These are phyloP conservation scores for Camptophora hylomeconis DNA, from an alignment of 2,329 filamentous ascomycete genomes.

Conservation along the genomic window DNA sequence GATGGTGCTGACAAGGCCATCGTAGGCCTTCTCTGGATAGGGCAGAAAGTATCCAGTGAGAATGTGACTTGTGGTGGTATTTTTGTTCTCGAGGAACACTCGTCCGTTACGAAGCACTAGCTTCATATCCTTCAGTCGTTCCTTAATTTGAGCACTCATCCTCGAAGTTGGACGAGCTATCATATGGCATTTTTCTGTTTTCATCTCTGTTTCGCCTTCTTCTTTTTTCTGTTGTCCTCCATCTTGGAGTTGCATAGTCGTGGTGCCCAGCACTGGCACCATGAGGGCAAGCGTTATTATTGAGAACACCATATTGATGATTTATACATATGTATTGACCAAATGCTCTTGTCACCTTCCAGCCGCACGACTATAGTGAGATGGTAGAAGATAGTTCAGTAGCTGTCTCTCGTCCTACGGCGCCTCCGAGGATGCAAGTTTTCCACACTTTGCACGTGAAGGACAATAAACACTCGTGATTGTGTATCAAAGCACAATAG, in stretches of 20 bases:
- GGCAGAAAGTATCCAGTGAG: slow-evolving; percentile 25
- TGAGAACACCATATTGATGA: slow-evolving; percentile 9
- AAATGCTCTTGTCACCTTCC: too few relatives aligned
- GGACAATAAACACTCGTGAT: too few relatives aligned
- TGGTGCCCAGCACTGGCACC: slow-evolving; percentile 10
- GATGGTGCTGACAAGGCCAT: slow-evolving; percentile 13
- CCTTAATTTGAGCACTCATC: slow-evolving; percentile 7
- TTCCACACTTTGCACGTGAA: too few relatives aligned
- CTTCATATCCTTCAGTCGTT: slow-evolving; percentile 5
- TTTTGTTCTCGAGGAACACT: slow-evolving; percentile 4
- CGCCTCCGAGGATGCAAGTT: too few relatives aligned
- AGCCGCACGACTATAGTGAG: too few relatives aligned
- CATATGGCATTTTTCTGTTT: slow-evolving; percentile 12
- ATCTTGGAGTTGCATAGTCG: slow-evolving; percentile 10
- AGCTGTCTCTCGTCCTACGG: too few relatives aligned
- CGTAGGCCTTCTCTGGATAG: slow-evolving; percentile 8
- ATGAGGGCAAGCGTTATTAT: slow-evolving; percentile 10
- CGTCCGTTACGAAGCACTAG: slow-evolving; percentile 8
- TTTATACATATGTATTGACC: too few relatives aligned
- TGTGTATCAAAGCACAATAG: too few relatives aligned
- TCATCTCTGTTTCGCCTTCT: slow-evolving; percentile 4
- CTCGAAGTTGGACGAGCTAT: slow-evolving; percentile 5
- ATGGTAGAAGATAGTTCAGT: too few relatives aligned
- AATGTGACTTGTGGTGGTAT: slow-evolving; percentile 3
- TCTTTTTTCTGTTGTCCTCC: slow-evolving; percentile 7